Percentiles rank a stretch among this genome's conserved stretches.
These are phyloP conservation scores for Hanseniaspora pseudoguilliermondii DNA, from an alignment of 805 yeast species.

Conservation along the genomic window DNA sequence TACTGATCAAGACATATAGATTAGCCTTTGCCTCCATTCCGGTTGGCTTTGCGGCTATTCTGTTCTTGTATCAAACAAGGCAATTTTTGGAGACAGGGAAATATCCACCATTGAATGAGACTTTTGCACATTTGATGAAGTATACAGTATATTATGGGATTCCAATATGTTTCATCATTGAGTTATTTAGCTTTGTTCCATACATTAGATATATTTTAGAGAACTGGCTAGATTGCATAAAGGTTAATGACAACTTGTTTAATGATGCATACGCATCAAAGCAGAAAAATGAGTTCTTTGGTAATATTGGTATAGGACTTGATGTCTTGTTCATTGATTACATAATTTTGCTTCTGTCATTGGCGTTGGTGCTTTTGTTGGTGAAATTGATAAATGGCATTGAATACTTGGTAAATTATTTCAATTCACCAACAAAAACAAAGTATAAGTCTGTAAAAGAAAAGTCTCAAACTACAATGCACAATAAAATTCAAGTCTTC, in stretches of 20 bases:
- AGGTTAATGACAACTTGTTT: constrained; percentile 15
- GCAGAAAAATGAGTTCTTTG: constrained; percentile 10
- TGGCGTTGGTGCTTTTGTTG: background rate
- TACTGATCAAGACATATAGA: constrained; percentile 65
- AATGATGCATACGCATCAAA: background rate
- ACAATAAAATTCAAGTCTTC: background rate
- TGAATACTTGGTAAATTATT: background rate
- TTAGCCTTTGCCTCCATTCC: constrained; percentile 62
- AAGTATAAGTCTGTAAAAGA: background rate
- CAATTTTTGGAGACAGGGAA: constrained; percentile 13
- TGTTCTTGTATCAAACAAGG: constrained; percentile 28
- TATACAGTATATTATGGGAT: constrained; percentile 2
- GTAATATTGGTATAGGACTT: background rate
- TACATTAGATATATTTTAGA: constrained; percentile 29
- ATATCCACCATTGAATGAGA: constrained; percentile 36
- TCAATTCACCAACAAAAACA: background rate
- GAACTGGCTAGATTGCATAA: constrained; percentile 41
- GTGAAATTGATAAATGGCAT: background rate
- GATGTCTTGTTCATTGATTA: constrained; percentile 5
- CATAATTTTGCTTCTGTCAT: background rate
- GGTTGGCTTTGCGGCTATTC: constrained; percentile 34
- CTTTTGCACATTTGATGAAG: constrained; percentile 30
- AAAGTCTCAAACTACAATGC: background rate
- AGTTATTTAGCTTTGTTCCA: constrained; percentile 27
- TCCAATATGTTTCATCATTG: constrained; percentile 16